These are phyloP conservation scores for Dictyophora rubrovolvata DNA, from an alignment of 768 basidiomycete species.

Conservation along the genomic window DNA sequence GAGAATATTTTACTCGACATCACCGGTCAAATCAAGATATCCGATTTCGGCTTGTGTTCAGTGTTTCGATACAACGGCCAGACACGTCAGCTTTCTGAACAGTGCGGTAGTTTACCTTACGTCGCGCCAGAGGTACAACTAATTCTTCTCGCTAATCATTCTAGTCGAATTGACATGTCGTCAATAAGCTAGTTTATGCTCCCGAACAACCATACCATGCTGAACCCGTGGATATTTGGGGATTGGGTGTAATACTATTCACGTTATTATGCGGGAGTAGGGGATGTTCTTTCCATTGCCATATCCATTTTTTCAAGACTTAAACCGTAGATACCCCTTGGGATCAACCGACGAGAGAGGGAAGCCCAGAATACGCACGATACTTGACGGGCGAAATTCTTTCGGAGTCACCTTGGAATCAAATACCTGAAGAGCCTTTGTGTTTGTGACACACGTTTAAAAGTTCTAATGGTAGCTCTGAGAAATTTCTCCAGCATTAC, in stretches of 20 bases:
- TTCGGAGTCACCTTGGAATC: conserved; percentile 68
- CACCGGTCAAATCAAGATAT: conserved; percentile 80
- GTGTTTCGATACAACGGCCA: conserved; percentile 86
- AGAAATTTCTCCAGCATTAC: conserved; percentile 41
- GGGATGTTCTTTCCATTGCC: conserved; percentile 7
- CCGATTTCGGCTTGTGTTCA: conserved; percentile 89
- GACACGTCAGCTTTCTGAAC: conserved; percentile 63
- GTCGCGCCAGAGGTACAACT: conserved; percentile 79
- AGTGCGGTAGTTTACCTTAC: conserved; percentile 90
- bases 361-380: conserved; percentile 70
- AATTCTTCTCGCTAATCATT: neutral
- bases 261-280: conserved; percentile 84
- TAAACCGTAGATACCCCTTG: conserved; percentile 79
- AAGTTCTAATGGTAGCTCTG: neutral
- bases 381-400: conserved; percentile 71
- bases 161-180: neutral
- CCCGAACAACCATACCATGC: conserved; percentile 54
- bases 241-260: conserved; percentile 88
- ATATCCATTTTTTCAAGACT: neutral
- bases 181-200: neutral
- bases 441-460: conserved; percentile 36
- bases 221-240: conserved; percentile 95
- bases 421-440: conserved; percentile 45
- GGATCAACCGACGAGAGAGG: conserved; percentile 73
- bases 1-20: conserved; percentile 87